phyloP scores from a whole-genome alignment of 768 basidiomycete species.

The Boletus sensibilis region DNA sequence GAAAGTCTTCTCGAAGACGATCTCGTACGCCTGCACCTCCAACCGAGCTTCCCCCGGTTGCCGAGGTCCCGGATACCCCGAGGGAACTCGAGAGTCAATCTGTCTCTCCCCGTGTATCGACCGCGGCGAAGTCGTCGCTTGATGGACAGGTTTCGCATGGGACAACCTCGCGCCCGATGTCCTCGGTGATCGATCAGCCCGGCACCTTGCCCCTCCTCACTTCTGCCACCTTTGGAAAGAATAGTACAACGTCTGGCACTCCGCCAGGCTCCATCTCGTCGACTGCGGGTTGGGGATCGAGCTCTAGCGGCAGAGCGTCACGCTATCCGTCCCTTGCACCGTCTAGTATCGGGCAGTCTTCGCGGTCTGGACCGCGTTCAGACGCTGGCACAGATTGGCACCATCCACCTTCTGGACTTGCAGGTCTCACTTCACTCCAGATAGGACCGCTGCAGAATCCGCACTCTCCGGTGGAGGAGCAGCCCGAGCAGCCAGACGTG shows the following conservation, averaged over 20 bases:
- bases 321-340: slow-evolving; percentile 30
- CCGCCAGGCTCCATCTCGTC: slow-evolving; percentile 19
- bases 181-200: slow-evolving; percentile 4
- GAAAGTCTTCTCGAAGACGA: slow-evolving; percentile 10
- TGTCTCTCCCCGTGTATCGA: background rate
- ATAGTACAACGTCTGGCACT: slow-evolving; percentile 10
- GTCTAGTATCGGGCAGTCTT: slow-evolving; percentile 17
- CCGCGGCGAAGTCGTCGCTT: slow-evolving; percentile 6
- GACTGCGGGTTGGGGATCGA: slow-evolving; percentile 8
- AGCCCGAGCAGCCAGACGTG: background rate
- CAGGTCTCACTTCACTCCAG: slow-evolving; percentile 14
- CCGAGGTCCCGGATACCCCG: slow-evolving; percentile 16
- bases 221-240: slow-evolving; percentile 29
- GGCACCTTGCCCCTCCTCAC: slow-evolving; percentile 22
- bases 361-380: slow-evolving; percentile 5
- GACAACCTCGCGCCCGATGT: slow-evolving; percentile 4
- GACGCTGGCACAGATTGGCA: slow-evolving; percentile 25
- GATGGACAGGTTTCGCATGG: slow-evolving; percentile 12
- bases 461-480: slow-evolving; percentile 20
- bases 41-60: slow-evolving; percentile 17
- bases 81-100: background rate
- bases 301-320: slow-evolving; percentile 18
- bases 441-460: slow-evolving; percentile 20
- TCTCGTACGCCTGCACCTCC: background rate
- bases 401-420: slow-evolving; percentile 25